Evolutionary conservation across 371 early-diverging fungal species (phyloP), one percentile per base, ranked within the genome.

Genomic region (Nosema muscidifuracis): DNA sequence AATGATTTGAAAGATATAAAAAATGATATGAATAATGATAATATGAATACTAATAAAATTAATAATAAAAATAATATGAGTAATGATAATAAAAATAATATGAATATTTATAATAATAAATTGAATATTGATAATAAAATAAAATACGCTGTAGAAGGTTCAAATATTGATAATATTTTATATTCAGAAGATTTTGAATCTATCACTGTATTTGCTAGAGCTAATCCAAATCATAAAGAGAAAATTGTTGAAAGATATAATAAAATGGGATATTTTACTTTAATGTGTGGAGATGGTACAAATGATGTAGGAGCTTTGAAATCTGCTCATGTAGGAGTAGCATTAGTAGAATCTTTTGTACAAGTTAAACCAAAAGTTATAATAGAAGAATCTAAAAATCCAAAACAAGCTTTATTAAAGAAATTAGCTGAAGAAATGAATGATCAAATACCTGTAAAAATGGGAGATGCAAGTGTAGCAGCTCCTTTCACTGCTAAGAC

Each of bases 201-300:
- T 26, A 47, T 72, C 53, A 68, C n/a, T 30, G 93, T 99, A 6
- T 99, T 94, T 85, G 97, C 97, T 13, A 90, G 99, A 75, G 95
- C 95, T 1, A 90, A 92, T 65, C 99, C 99, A 38, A 83, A 87
- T 40, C 94, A 96, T 80, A 99, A 97, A 63, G 97, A 99, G 83
- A 88, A 87, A 60, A 89, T 97, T 44, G 84, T 99, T 82, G 89
- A 89, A 26, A 87, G 87, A 38, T 86, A 93, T 74, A 95, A 96
- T 82, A 85, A 85, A 16, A 85, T 85, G 9, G 95, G 92, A 20
- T 92, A 90, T 84, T 87, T 87, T 18, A 95, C 96, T n/a, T 85
- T 97, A 61, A 98, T 99, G 99, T 94, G 94, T 80, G 99, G 99
- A 77, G 99, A 99, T 83, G 99, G 99, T 47, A 97, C 99, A 30